Base-by-base conservation (phyloP, 345 rosid species). In the Clarkia xantiana region DNA sequence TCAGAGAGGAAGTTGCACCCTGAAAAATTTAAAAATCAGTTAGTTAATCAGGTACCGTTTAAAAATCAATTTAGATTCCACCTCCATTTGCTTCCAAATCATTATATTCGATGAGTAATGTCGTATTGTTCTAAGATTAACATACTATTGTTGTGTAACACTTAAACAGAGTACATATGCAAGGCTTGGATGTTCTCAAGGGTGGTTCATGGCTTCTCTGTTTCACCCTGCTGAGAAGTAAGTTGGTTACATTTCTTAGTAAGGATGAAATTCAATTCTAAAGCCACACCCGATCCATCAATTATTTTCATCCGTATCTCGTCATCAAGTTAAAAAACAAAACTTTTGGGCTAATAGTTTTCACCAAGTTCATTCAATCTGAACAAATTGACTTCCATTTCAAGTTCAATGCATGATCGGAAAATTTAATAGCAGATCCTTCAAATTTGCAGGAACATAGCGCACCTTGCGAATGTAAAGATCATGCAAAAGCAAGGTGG, bases 111-210 rank as follows among this genome's bases (percentile, higher is more conserved):
- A 22, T 48, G 0, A 4, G 38, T 12, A 22, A 18, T 48, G 2
- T 13, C 6, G n/a, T 48, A 14, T 48, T 12, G n/a, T 23, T 48
- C 16, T 22, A 0, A 14, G 8, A 6, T 10, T 20, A 12, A 25
- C 20, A 13, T 22, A 13, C 14, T 20, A 7, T 22, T 48, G n/a
- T 6, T 14, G 4, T 29, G 44, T 25, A 44, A 62, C 25, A 40
- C 40, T 47, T 40, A 57, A 29, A 29, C 71, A 86, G 95, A 77
- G 76, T 61, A 79, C 87, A 11, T 86, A 89, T 61, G 77, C 81
- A 34, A 85, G 74, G 82, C 97, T 85, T 65, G 86, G 88, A 45
- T 83, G 91, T 60, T 79, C 94, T 6, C 95, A 86, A 79, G 95
- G 96, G 62, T 90, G 95, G 91, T 86, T 90, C 70, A 62, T 65